Evolutionary conservation across 352 stramenopile species (phyloP).

Genomic region (Pseudoperonospora humuli): DNA sequence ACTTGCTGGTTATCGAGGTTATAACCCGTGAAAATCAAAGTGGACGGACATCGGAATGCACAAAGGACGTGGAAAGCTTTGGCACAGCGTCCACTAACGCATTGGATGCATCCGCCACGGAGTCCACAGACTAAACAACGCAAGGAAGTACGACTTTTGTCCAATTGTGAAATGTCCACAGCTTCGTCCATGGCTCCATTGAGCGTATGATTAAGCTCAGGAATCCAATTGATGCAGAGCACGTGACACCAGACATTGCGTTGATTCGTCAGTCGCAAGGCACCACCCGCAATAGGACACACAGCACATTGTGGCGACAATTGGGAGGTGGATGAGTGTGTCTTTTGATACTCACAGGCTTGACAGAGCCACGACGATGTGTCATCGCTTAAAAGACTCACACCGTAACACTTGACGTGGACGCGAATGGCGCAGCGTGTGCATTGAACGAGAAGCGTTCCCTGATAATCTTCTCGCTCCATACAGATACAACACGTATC

Average conservation of each 20-base stretch:
- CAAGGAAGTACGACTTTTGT: constrained; percentile 59
- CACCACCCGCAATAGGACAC: constrained; percentile 62
- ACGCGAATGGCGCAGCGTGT: constrained; percentile 50
- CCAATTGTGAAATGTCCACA: constrained; percentile 56
- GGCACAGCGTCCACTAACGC: constrained; percentile 73
- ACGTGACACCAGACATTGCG: constrained; percentile 70
- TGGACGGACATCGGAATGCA: constrained; percentile 61
- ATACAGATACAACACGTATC: constrained; percentile 66
- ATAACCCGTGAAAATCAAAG: constrained; percentile 75
- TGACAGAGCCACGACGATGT: constrained; percentile 57
- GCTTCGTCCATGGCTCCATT: constrained; percentile 45
- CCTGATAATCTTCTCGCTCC: constrained; percentile 50
- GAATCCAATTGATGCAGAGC: constrained; percentile 82
- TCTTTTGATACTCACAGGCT: constrained; percentile 35
- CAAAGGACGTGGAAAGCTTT: constrained; percentile 80
- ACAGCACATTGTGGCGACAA: constrained; percentile 51
- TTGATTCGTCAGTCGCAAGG: constrained; percentile 57
- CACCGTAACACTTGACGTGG: constrained; percentile 76
- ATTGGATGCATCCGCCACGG: constrained; percentile 83
- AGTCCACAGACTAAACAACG: constrained; percentile 78
- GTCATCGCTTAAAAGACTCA: constrained; percentile 28
- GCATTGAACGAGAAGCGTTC: constrained; percentile 56
- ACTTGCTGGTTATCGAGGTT: constrained; percentile 69
- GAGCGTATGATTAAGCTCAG: constrained; percentile 74
- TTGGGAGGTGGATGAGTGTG: background rate